Conservation (phyloP, 192 early-diverging fungal species). For the Lobulomyces angularis region DNA sequence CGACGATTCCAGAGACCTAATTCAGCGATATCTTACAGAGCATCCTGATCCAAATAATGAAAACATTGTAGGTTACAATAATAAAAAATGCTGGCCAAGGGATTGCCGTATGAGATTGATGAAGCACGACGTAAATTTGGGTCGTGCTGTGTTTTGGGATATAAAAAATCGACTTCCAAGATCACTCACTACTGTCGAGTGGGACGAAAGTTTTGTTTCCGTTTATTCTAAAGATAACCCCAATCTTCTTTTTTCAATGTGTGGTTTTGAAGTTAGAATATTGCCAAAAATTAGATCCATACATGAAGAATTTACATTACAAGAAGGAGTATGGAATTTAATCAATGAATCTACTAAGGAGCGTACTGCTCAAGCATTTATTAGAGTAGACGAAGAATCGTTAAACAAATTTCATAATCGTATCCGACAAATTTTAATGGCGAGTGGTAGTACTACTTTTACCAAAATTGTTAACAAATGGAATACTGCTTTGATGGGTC, state of each 20-base stretch:
- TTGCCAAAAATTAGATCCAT: conserved; percentile 78
- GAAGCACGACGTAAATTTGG: conserved; percentile 97
- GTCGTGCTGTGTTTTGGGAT: conserved; percentile 98
- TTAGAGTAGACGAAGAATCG: conserved; percentile 92
- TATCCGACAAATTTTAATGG: conserved; percentile 95
- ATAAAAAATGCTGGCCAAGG: conserved; percentile 97
- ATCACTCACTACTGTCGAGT: conserved; percentile 92
- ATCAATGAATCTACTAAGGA: conserved; percentile 96
- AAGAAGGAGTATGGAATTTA: conserved; percentile 85
- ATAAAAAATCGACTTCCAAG: conserved; percentile 95
- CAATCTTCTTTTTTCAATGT: conserved; percentile 86
- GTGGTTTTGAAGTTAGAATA: conserved; percentile 92
- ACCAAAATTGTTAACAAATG: conserved; percentile 96
- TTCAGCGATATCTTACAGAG: conserved; percentile 93
- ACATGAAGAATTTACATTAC: conserved; percentile 78
- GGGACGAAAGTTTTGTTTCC: conserved; percentile 91
- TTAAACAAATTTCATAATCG: conserved; percentile 89
- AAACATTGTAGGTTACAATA: conserved; percentile 96
- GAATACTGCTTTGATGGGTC: conserved; percentile 65
- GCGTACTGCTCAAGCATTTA: conserved; percentile 89
- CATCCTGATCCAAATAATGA: conserved; percentile 98
- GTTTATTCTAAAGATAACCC: conserved; percentile 98
- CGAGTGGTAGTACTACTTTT: conserved; percentile 91
- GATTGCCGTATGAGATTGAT: conserved; percentile 98
- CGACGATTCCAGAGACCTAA: conserved; percentile 86